Evolutionary conservation across 2,329 filamentous ascomycete species (phyloP), one percentile per base, ranked within the genome.

Genomic region (Colletotrichum echinochloae): DNA sequence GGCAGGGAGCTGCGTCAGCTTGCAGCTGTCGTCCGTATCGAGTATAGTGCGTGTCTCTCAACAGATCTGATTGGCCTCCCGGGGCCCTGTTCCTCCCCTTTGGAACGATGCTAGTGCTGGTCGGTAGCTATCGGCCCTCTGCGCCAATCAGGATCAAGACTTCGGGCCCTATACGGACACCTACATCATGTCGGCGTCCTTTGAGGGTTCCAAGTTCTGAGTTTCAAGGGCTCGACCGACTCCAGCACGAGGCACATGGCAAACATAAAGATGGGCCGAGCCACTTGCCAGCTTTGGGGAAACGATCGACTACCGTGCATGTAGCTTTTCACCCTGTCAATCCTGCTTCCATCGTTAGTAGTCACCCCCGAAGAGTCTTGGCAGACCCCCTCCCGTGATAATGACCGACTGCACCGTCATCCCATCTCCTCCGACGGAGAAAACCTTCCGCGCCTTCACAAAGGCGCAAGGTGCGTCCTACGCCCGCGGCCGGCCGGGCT

Each of bases 361-460:
- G 35, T 37, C 52, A 5, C 18, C 20, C 20, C 18, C 39, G 39
- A 55, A n/a, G 35, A 37, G 4, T 37, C 30, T 28, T 26, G n/a
- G 30, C 8, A 26, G 11, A 28, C 16, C 2, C 5, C 33, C 16
- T 1, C 5, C 33, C 33, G n/a, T 23, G 44, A 54, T 12, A 11
- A 70, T 70, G 67, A 8, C 63, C 20, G 63, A 66, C 37, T 11
- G 51, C 57, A 49, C 51, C 23, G 23, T 69, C 52, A 35, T 57
- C 59, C 54, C 14, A 49, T 23, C 44, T 26, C 51, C 33, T 14
- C 51, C 35, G 33, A 39, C 56, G 11, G 73, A 75, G 65, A 75
- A 77, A 33, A 87, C 84, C 0, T 88, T 88, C 77, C 78, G 80
- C 35, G 75, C 78, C 37, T 88, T 83, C 77, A 83, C 76, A 49